Conservation (phyloP, 352 stramenopile genomes). For the Phytophthora syringae region DNA sequence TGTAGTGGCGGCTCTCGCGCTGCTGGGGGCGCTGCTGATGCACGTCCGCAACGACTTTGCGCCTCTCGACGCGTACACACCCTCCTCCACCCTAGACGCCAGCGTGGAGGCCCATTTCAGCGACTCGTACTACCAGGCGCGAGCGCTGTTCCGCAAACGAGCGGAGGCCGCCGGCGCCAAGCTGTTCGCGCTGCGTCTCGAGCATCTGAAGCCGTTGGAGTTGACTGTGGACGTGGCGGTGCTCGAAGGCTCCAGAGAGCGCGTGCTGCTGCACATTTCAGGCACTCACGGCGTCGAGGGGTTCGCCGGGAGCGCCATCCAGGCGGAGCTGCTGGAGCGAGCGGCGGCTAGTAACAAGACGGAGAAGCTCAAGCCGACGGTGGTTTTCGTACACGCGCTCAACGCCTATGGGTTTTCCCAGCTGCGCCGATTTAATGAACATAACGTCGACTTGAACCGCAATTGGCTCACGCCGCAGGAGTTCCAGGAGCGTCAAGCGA, state of each 20-base stretch:
- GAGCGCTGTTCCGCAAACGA: slow-evolving; percentile 59
- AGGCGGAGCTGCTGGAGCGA: slow-evolving; percentile 57
- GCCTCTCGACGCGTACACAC: slow-evolving; percentile 51
- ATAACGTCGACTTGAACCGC: slow-evolving; percentile 95
- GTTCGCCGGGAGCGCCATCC: slow-evolving; percentile 86
- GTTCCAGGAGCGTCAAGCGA: slow-evolving; percentile 49
- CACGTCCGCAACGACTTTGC: slow-evolving; percentile 58
- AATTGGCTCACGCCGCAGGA: slow-evolving; percentile 80
- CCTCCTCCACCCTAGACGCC: slow-evolving; percentile 16
- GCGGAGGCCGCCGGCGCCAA: slow-evolving; percentile 39
- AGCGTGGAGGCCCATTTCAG: slow-evolving; percentile 57
- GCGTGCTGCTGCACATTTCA: slow-evolving; percentile 78
- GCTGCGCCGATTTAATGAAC: slow-evolving; percentile 91
- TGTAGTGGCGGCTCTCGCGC: slow-evolving; percentile 5
- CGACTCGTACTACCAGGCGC: slow-evolving; percentile 70
- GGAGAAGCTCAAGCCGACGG: slow-evolving; percentile 52
- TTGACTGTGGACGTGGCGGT: slow-evolving; percentile 77
- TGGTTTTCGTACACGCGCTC: slow-evolving; percentile 93
- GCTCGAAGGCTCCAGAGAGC: slow-evolving; percentile 47
- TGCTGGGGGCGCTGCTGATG: slow-evolving; percentile 43
- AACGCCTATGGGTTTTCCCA: slow-evolving; percentile 93
- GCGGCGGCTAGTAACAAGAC: slow-evolving; percentile 5
- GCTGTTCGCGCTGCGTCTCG: slow-evolving; percentile 60
- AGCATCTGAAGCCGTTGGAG: slow-evolving; percentile 47
- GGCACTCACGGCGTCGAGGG: slow-evolving; percentile 86